Evolutionary conservation across 2,329 filamentous ascomycete species (phyloP).

Genomic region (Apiospora sp.): DNA sequence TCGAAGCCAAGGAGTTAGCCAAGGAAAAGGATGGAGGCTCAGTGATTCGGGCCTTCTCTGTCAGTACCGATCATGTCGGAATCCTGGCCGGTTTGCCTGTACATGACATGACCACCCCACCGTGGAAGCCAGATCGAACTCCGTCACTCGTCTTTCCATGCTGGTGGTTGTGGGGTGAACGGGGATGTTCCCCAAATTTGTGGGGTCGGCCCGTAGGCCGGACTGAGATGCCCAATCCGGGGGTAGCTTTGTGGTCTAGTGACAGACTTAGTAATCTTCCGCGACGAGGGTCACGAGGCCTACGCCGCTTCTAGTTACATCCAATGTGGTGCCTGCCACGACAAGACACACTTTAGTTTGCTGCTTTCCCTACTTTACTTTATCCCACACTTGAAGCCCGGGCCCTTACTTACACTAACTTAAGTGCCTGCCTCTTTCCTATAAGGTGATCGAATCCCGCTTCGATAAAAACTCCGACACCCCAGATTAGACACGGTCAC

Average conservation of each 20-base stretch:
- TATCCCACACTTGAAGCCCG: neutral
- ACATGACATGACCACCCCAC: neutral
- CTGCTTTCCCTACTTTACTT: neutral
- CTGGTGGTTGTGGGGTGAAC: slow-evolving; percentile 4
- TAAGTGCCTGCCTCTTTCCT: neutral
- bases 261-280: slow-evolving; percentile 1
- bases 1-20: neutral
- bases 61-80: slow-evolving; percentile 12
- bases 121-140: neutral
- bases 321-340: neutral
- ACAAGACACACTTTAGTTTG: neutral
- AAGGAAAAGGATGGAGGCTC: neutral
- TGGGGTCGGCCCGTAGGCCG: slow-evolving; percentile 9
- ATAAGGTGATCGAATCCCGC: neutral
- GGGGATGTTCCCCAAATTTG: slow-evolving; percentile 8
- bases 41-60: slow-evolving; percentile 5
- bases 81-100: slow-evolving; percentile 8
- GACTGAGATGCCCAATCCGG: slow-evolving; percentile 6
- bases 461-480: slow-evolving; percentile 12
- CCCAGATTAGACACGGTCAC: slow-evolving; percentile 9
- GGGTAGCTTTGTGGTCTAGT: neutral
- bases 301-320: neutral
- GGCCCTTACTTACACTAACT: neutral
- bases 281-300: neutral
- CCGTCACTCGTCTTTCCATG: neutral